Percentiles rank a stretch among this genome's conserved stretches.
phyloP scores from a whole-genome alignment of 768 basidiomycete genomes.

The Leucogyrophana mollusca region DNA sequence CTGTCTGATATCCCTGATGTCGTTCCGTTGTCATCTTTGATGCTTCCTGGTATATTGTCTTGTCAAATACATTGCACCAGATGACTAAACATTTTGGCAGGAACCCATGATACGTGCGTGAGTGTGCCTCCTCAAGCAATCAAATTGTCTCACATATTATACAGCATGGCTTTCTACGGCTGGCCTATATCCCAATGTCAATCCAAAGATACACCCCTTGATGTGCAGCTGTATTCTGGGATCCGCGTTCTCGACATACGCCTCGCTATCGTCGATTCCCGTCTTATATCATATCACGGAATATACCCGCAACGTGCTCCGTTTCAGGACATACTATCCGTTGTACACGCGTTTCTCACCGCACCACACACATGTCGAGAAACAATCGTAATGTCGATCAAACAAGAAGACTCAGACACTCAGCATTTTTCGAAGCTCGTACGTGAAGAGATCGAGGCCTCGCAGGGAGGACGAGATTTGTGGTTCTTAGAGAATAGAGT shows the following conservation, averaged over 20 bases:
- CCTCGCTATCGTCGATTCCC: conserved; percentile 60
- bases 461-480: conserved; percentile 52
- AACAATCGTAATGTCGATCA: conserved; percentile 83
- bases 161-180: conserved; percentile 79
- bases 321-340: conserved; percentile 63
- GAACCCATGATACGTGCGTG: conserved; percentile 71
- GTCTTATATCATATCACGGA: conserved; percentile 80
- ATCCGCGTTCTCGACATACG: conserved; percentile 84
- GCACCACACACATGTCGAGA: conserved; percentile 57
- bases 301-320: conserved; percentile 66
- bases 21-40: conserved; percentile 67
- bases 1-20: conserved; percentile 63
- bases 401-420: conserved; percentile 74
- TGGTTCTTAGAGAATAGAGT: conserved; percentile 86
- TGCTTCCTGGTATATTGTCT: conserved; percentile 64
- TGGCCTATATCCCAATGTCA: conserved; percentile 92
- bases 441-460: conserved; percentile 56
- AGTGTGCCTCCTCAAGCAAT: too few species aligned
- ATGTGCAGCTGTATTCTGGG: conserved; percentile 69
- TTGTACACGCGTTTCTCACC: conserved; percentile 63
- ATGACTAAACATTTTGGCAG: conserved; percentile 25
- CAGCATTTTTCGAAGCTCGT: conserved; percentile 63
- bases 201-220: conserved; percentile 55
- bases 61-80: conserved; percentile 12
- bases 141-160: conserved; percentile 10